A percentile compares a stretch with the other conserved stretches of the same genome.
Conservation (phyloP, 1,284 basidiomycete species). For the Ganoderma leucocontextum region DNA sequence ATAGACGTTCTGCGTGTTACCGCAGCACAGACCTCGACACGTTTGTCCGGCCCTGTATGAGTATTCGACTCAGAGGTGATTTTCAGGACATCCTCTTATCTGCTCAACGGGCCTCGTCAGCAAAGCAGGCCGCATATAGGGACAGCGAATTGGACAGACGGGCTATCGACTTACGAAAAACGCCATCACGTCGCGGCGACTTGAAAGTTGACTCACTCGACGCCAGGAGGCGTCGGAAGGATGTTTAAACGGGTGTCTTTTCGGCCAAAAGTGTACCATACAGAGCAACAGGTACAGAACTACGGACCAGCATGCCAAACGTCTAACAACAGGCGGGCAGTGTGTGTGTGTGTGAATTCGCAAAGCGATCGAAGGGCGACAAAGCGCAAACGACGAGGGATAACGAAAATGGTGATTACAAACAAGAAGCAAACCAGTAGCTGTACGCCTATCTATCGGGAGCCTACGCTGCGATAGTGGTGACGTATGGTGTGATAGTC, state of each 20-base stretch:
- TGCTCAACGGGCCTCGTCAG: not conserved
- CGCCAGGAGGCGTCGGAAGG: not conserved
- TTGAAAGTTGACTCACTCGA: not conserved
- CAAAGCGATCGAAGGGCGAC: slow-evolving; percentile 9
- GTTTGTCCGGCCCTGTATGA: not conserved
- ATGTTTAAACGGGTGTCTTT: slow-evolving; percentile 24
- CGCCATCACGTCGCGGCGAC: not conserved
- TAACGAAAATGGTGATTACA: slow-evolving; percentile 9
- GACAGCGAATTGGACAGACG: not conserved
- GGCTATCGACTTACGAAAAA: not conserved
- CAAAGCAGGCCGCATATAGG: not conserved
- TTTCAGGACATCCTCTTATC: not conserved
- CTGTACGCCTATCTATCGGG: slow-evolving; percentile 26
- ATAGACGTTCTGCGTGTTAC: not conserved
- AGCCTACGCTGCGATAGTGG: slow-evolving; percentile 15
- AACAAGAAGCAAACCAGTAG: slow-evolving; percentile 23
- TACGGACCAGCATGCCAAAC: slow-evolving; percentile 24
- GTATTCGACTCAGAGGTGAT: not conserved
- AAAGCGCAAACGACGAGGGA: slow-evolving; percentile 3
- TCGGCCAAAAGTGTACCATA: slow-evolving; percentile 27
- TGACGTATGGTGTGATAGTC: slow-evolving; percentile 10
- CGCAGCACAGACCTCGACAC: not conserved
- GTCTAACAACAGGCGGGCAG: slow-evolving; percentile 19
- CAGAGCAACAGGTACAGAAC: slow-evolving; percentile 21
- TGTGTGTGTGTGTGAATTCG: slow-evolving; percentile 10